Evolutionary conservation across 164 flowering plant species (phyloP), one percentile per base, ranked within the genome.

Genomic region (Vitis vinifera): DNA sequence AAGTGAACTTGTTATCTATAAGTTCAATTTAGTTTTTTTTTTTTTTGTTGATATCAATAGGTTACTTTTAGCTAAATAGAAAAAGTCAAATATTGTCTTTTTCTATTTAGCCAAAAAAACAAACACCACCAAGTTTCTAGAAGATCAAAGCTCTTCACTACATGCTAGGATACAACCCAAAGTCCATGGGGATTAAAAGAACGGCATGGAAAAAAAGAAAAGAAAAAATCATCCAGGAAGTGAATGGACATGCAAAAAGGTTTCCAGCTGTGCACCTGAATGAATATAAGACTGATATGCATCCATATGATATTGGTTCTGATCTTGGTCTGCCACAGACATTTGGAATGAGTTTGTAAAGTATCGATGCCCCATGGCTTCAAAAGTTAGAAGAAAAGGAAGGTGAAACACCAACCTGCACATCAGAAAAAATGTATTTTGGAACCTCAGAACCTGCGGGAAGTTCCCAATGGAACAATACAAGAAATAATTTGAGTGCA

Each of bases 301-400:
- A 17, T 62, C 2, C 8, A 27, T 4, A 59, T 59, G 51, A 59
- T 10, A 57, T 11, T 11, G 53, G 60, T 60, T 59, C 66, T 58
- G 73, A 53, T 69, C 59, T 13, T 60, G 77, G 14, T 57, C 63
- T 13, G 11, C n/a, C 68, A 63, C 73, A 51, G 37, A 74, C 51
- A 65, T 17, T 51, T 70, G 77, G 29, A 44, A 59, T 19, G 57
- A 31, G 52, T 51, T 63, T 56, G 47, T 37, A 4, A 68, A 49
- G 14, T 69, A 65, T 31, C 73, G 59, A 58, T 51, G 68, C n/a
- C 47, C 77, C 73, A 74, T 74, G 55, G 59, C 65, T 29, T 19
- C 68, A 27, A 12, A 3, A 29, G 6, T 53, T 15, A 29, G 68
- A 66, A 52, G 30, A 27, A 23, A 23, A 37, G 55, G 3, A 19